A percentile compares a stretch with the other conserved stretches of the same genome.
phyloP scores from a whole-genome alignment of 371 early-diverging fungal species.

The Ecytonucleospora hepatopenaei region DNA sequence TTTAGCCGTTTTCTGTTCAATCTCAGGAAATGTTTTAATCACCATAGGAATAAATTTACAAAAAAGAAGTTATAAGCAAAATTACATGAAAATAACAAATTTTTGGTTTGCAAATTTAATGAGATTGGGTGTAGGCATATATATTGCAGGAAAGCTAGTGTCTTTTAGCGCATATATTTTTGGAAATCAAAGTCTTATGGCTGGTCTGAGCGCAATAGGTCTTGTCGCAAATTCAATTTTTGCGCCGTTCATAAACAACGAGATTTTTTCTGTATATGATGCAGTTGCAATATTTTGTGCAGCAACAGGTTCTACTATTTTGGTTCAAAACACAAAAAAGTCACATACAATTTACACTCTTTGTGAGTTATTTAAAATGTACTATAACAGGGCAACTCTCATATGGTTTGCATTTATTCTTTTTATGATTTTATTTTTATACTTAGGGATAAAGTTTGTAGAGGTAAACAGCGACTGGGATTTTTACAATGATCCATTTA shows the following conservation, averaged over 20 bases:
- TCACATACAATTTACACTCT: conserved; percentile 60
- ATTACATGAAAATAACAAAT: conserved; percentile 15
- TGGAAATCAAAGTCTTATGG: conserved; percentile 71
- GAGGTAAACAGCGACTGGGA: conserved; percentile 62
- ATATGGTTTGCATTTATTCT: conserved; percentile 62
- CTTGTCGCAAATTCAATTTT: conserved; percentile 69
- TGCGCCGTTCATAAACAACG: conserved; percentile 69
- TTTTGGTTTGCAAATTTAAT: conserved; percentile 37
- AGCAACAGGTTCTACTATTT: conserved; percentile 65
- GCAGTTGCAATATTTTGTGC: conserved; percentile 65
- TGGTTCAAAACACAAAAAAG: conserved; percentile 63
- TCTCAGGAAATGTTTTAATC: conserved; percentile 63
- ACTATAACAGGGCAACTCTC: conserved; percentile 61
- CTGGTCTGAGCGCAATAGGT: conserved; percentile 67
- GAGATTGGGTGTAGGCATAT: conserved; percentile 61
- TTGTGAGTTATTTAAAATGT: conserved; percentile 65
- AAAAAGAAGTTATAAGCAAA: conserved; percentile 64
- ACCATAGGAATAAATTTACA: conserved; percentile 74
- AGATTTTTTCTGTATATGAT: conserved; percentile 63
- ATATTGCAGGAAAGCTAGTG: conserved; percentile 64
- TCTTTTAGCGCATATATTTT: conserved; percentile 67
- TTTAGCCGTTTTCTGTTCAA: conserved; percentile 63
- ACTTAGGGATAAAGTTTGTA: conserved; percentile 59
- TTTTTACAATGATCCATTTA: conserved; percentile 30
- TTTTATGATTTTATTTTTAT: conserved; percentile 58